A percentile compares a stretch with the other conserved stretches of the same genome.
Evolutionary conservation across 768 basidiomycete genomes (phyloP).

Genomic region (Amanita phalloides): DNA sequence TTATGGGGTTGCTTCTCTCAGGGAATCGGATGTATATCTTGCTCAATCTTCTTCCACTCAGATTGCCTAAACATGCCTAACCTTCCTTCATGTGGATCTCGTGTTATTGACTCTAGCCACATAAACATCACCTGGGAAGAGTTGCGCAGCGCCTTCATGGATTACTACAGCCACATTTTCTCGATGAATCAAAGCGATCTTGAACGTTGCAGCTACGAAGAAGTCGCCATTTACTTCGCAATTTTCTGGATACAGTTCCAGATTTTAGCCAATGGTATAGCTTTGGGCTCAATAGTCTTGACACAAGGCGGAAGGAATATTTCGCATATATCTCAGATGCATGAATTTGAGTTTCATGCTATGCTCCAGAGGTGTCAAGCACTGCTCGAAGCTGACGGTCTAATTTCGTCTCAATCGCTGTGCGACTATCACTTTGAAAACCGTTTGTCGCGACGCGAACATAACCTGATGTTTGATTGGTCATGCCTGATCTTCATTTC

Average conservation of each 20-base stretch:
- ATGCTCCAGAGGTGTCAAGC: conserved; percentile 39
- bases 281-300: conserved; percentile 54
- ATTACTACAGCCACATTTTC: conserved; percentile 36
- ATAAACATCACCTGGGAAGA: conserved; percentile 40
- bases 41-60: conserved; percentile 37
- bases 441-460: conserved; percentile 22
- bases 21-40: conserved; percentile 51
- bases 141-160: conserved; percentile 48
- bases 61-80: neutral
- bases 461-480: conserved; percentile 58
- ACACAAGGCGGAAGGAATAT: conserved; percentile 21
- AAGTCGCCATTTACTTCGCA: conserved; percentile 49
- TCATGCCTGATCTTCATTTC: conserved; percentile 51
- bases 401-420: conserved; percentile 33
- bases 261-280: conserved; percentile 55
- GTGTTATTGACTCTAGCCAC: conserved; percentile 28
- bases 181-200: conserved; percentile 35
- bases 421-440: conserved; percentile 48
- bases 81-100: conserved; percentile 25
- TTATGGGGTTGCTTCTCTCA: conserved; percentile 65
- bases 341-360: conserved; percentile 54
- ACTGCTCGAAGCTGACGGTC: conserved; percentile 30
- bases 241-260: conserved; percentile 60
- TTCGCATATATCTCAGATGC: conserved; percentile 22
- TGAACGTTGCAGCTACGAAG: conserved; percentile 47